Evolutionary conservation across 2,329 filamentous ascomycete genomes (phyloP).

Genomic region (Penicillium sp.): DNA sequence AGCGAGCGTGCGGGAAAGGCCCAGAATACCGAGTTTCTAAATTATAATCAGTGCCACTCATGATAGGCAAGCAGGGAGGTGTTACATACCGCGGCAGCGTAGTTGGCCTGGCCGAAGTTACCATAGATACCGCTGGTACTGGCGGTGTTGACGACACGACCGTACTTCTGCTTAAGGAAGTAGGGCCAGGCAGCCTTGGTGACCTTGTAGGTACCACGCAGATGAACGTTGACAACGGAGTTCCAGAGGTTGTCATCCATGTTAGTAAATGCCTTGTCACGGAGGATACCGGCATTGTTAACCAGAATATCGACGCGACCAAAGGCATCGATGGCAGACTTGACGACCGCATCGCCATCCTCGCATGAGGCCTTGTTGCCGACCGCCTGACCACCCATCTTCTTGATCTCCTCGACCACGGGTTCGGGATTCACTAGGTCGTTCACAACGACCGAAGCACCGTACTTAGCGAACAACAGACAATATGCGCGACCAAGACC

Average conservation of each 20-base stretch:
- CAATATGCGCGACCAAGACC: constrained; percentile 90
- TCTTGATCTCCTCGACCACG: constrained; percentile 89
- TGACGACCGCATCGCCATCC: constrained; percentile 86
- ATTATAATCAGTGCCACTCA: too few relatives aligned
- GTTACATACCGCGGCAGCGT: constrained; percentile 82
- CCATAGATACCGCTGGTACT: constrained; percentile 97
- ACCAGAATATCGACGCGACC: constrained; percentile 92
- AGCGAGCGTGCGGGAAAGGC: constrained; percentile 88
- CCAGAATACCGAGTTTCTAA: constrained; percentile 92
- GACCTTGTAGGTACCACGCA: constrained; percentile 91
- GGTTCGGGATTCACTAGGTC: constrained; percentile 89
- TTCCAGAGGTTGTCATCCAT: constrained; percentile 96
- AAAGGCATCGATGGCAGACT: constrained; percentile 88
- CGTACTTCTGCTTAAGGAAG: constrained; percentile 98
- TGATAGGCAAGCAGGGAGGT: too few relatives aligned
- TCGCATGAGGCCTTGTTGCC: constrained; percentile 92
- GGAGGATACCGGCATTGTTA: constrained; percentile 97
- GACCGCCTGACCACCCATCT: constrained; percentile 81
- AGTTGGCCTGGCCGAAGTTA: constrained; percentile 99
- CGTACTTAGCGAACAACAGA: constrained; percentile 79
- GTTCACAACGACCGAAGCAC: constrained; percentile 87
- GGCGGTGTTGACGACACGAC: constrained; percentile 93
- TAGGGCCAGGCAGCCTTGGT: constrained; percentile 97
- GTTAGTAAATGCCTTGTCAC: constrained; percentile 96
- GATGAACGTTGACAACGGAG: constrained; percentile 85